A percentile compares a stretch with the other conserved stretches of the same genome.
Conservation (phyloP, 306 rosid species). For the Macrotyloma uniflorum region DNA sequence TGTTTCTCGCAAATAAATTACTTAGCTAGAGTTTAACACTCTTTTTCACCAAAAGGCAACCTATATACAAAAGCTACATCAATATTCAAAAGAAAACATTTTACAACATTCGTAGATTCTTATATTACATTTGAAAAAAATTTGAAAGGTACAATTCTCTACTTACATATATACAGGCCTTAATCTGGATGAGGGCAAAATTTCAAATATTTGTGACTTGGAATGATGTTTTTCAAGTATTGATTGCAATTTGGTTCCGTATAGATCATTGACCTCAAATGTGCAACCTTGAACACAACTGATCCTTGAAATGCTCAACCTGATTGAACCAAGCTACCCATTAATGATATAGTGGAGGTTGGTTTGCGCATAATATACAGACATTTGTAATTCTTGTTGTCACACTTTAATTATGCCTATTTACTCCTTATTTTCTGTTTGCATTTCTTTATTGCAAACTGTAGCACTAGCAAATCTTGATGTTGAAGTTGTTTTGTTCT, state of each 20-base stretch:
- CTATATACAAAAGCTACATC: not conserved
- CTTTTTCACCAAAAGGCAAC: not conserved
- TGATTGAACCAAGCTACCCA: not conserved
- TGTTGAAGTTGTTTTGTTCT: slow-evolving; percentile 11
- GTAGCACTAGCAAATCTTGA: not conserved
- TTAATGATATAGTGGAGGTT: not conserved
- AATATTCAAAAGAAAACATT: not conserved
- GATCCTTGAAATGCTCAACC: not conserved
- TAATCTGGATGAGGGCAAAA: not conserved
- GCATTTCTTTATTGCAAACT: slow-evolving; percentile 5
- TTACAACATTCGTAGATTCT: not conserved
- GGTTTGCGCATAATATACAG: slow-evolving; percentile 18
- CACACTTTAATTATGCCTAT: not conserved
- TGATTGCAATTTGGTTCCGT: not conserved
- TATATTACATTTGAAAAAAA: not conserved
- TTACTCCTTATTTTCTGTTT: not conserved
- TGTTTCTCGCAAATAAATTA: not conserved
- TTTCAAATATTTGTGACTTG: not conserved
- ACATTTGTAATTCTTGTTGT: slow-evolving; percentile 3
- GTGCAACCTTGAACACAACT: slow-evolving; percentile 6
- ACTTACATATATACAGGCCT: no score
- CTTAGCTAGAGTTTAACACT: not conserved
- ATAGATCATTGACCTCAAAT: not conserved
- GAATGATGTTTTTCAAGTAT: not conserved
- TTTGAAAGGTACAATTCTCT: not conserved